Conservation (phyloP, 306 rosid species). For the Cucurbita pepo region DNA sequence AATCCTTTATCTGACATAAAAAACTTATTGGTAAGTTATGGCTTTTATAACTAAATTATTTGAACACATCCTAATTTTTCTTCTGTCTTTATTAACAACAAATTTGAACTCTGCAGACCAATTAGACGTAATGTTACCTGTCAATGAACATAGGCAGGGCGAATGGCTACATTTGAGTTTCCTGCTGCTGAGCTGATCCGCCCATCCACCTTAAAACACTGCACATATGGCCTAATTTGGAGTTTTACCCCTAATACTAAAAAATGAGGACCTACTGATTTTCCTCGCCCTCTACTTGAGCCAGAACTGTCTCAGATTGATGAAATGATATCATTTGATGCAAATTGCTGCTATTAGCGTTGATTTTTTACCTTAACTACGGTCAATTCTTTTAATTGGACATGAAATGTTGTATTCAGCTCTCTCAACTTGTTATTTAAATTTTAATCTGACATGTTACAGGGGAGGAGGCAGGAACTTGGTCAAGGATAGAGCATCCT, state of each 20-base stretch:
- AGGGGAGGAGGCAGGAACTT: not conserved
- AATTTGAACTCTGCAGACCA: conserved; percentile 1
- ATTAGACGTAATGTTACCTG: not conserved
- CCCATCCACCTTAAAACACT: not conserved
- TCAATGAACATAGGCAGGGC: not conserved
- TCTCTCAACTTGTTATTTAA: not conserved
- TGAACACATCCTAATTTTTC: not conserved
- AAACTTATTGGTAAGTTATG: conserved; percentile 40
- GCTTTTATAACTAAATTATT: not conserved
- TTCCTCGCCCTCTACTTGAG: not conserved
- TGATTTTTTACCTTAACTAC: not conserved
- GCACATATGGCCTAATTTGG: not conserved
- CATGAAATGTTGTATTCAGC: not conserved
- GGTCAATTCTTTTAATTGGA: not conserved
- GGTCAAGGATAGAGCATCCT: not conserved
- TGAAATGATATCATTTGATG: not conserved
- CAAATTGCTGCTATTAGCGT: not conserved
- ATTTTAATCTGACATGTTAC: not conserved
- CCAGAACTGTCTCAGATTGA: not conserved
- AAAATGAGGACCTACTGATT: not conserved
- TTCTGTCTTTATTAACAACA: not conserved
- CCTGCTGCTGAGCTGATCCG: not conserved
- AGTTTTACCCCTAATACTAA: not conserved
- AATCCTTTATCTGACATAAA: conserved; percentile 67
- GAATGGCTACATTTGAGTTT: not conserved